These are phyloP conservation scores for Stereocaulon alpinum DNA, from an alignment of 495 filamentous ascomycete genomes.

Conservation along the genomic window DNA sequence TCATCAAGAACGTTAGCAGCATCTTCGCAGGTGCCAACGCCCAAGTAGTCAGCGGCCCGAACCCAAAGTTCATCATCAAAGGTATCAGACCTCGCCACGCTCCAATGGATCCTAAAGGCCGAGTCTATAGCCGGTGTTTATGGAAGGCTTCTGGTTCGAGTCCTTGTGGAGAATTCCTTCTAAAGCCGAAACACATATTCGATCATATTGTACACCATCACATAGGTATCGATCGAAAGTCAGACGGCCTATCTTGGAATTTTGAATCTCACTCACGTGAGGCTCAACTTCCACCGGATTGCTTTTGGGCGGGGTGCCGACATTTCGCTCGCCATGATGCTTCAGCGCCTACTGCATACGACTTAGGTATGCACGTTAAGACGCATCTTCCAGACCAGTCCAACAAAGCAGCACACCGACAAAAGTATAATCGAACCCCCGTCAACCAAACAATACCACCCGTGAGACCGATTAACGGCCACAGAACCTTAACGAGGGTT, in stretches of 20 bases:
- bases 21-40: constrained; percentile 68
- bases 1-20: constrained; percentile 87
- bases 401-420: constrained; percentile 20
- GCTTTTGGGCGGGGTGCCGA: constrained; percentile 49
- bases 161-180: constrained; percentile 54
- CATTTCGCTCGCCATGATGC: constrained; percentile 29
- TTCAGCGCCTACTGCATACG: constrained; percentile 32
- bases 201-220: constrained; percentile 64
- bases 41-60: constrained; percentile 58
- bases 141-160: constrained; percentile 39
- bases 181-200: constrained; percentile 52
- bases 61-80: constrained; percentile 79
- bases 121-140: constrained; percentile 45
- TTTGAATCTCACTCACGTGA: constrained; percentile 1
- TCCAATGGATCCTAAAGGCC: constrained; percentile 60
- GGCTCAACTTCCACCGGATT: constrained; percentile 26
- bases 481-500: constrained; percentile 34
- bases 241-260: constrained; percentile 33
- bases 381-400: constrained; percentile 49
- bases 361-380: constrained; percentile 51
- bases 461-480: constrained; percentile 40
- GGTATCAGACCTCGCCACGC: constrained; percentile 71
- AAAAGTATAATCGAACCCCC: constrained; percentile 22
- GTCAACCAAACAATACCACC: constrained; percentile 39
- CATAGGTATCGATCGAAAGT: constrained; percentile 43